Conservation (phyloP, 202 grass and related monocot species). For the Panicum virgatum region DNA sequence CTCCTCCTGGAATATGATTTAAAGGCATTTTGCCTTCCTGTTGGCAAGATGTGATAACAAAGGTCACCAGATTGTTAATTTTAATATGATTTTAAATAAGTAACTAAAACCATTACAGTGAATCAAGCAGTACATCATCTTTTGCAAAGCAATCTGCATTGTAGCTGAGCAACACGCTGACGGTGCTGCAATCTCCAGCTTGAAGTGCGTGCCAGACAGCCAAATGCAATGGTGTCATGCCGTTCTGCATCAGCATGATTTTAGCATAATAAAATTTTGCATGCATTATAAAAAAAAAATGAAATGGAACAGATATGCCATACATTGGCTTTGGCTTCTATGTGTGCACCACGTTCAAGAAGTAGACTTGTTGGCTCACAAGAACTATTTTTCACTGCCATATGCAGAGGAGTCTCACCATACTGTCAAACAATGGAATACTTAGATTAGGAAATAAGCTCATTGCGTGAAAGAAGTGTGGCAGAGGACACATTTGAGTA, state of each 20-base stretch:
- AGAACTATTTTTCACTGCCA: slow-evolving; percentile 91
- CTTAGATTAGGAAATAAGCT: slow-evolving; percentile 31
- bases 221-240: slow-evolving; percentile 95
- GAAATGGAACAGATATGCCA: slow-evolving; percentile 29
- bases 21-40: slow-evolving; percentile 88
- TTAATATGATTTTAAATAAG: slow-evolving; percentile 27
- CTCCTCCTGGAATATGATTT: slow-evolving; percentile 64
- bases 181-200: slow-evolving; percentile 64
- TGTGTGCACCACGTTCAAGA: slow-evolving; percentile 66
- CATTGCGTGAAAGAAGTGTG: not conserved
- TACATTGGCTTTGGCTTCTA: slow-evolving; percentile 91
- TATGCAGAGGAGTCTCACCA: slow-evolving; percentile 95
- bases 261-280: slow-evolving; percentile 10
- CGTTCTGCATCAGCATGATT: slow-evolving; percentile 70
- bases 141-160: slow-evolving; percentile 80
- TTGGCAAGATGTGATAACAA: slow-evolving; percentile 36
- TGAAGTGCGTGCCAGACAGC: slow-evolving; percentile 94
- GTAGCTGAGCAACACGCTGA: slow-evolving; percentile 68
- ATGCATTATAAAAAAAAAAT: not conserved
- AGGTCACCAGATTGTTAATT: slow-evolving; percentile 36
- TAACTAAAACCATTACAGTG: slow-evolving; percentile 39
- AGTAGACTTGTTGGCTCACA: slow-evolving; percentile 75
- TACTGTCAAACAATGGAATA: slow-evolving; percentile 60
- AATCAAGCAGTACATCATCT: slow-evolving; percentile 80
- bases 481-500: slow-evolving; percentile 39